Conservation (phyloP, 169 alveolate genomes). For the Eimeria nieschulzi region DNA sequence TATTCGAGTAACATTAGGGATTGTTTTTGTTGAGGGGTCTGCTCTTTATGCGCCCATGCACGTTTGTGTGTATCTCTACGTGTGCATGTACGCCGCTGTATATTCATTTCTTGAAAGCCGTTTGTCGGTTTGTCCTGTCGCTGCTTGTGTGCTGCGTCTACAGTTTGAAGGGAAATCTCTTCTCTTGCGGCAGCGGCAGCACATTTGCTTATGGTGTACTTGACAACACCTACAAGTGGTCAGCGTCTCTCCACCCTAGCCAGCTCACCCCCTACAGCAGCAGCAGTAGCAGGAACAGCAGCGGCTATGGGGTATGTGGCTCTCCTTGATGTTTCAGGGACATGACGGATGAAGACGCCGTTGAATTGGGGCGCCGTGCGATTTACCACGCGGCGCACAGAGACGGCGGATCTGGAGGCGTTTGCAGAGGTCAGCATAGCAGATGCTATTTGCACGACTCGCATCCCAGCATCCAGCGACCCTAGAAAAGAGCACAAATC, state of each 20-base stretch:
- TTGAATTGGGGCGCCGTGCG: slow-evolving; percentile 97
- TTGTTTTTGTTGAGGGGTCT: no score
- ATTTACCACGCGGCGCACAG: slow-evolving; percentile 98
- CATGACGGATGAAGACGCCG: slow-evolving; percentile 96
- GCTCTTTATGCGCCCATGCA: no score
- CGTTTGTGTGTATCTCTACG: no score
- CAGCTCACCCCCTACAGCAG: slow-evolving; percentile 2
- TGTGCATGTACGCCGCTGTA: no score
- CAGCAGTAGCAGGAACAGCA: slow-evolving; percentile 25
- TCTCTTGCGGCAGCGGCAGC: slow-evolving; percentile 79
- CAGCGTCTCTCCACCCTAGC: neutral
- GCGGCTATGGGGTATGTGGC: neutral
- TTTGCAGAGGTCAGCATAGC: slow-evolving; percentile 86
- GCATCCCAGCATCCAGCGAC: no score
- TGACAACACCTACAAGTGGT: slow-evolving; percentile 91
- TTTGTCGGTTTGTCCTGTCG: neutral
- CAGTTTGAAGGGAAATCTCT: slow-evolving; percentile 89
- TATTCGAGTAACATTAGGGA: no score
- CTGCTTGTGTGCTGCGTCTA: slow-evolving; percentile 67
- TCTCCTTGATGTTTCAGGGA: slow-evolving; percentile 79
- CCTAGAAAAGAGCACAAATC: no score
- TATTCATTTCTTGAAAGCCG: no score
- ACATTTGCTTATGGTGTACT: slow-evolving; percentile 99
- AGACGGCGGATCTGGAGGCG: slow-evolving; percentile 99
- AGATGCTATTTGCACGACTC: neutral